Evolutionary conservation across 106 monocot genomes (phyloP).

Genomic region (Allium cepa): DNA sequence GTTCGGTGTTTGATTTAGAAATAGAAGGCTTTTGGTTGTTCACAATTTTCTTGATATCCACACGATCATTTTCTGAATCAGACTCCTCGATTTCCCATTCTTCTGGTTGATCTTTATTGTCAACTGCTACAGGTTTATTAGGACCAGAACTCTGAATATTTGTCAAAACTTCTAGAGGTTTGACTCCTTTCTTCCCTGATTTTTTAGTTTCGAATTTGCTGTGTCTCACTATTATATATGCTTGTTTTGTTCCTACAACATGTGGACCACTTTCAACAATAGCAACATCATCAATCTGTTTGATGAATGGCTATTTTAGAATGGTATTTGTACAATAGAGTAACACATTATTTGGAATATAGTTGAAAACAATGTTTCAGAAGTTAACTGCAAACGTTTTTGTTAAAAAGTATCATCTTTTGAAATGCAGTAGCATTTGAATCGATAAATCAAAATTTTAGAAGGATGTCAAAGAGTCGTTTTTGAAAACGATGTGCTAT

Average conservation of each 20-base stretch:
- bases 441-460: too few species aligned
- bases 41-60: not conserved
- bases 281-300: conserved; percentile 59
- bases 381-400: too few species aligned
- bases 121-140: not conserved
- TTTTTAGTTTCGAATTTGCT: conserved; percentile 50
- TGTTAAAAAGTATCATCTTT: too few species aligned
- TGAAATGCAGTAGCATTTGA: too few species aligned
- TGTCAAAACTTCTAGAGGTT: conserved; percentile 25
- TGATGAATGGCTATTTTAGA: not conserved
- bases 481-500: too few species aligned
- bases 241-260: conserved; percentile 40
- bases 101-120: conserved; percentile 14
- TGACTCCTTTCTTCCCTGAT: conserved; percentile 46
- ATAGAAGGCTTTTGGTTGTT: not conserved
- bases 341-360: too few species aligned
- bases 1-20: not conserved
- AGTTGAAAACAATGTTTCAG: too few species aligned
- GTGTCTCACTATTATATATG: conserved; percentile 63
- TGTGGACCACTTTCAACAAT: conserved; percentile 79
- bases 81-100: conserved; percentile 20
- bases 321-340: too few species aligned
- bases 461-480: too few species aligned
- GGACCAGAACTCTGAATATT: conserved; percentile 10
- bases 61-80: conserved; percentile 28